phyloP scores from a whole-genome alignment of 73 alveolate genomes.

The Tetrahymena elliotti region DNA sequence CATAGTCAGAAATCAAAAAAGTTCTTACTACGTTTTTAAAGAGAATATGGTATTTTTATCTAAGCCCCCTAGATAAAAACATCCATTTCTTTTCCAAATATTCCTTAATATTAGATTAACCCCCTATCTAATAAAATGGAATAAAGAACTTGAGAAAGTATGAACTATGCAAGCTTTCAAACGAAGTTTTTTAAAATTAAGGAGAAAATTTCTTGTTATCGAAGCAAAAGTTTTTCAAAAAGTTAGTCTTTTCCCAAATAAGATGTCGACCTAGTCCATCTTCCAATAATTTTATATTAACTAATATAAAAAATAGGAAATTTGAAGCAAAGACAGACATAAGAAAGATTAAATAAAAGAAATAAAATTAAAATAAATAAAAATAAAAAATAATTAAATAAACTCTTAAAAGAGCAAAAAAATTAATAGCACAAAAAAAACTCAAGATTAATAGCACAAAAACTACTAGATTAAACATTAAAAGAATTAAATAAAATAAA shows the following conservation, averaged over 20 bases:
- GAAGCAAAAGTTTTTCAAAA: background rate
- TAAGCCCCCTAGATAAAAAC: background rate
- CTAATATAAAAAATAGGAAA: background rate
- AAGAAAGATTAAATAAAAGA: background rate
- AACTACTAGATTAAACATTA: background rate
- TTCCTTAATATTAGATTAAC: background rate
- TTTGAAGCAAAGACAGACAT: background rate
- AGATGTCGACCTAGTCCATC: constrained; percentile 1
- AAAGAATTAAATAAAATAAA: background rate
- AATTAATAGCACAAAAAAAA: background rate
- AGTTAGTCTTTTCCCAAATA: background rate
- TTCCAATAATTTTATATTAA: background rate
- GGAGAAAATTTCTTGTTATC: background rate
- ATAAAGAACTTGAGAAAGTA: background rate
- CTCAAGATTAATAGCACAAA: background rate
- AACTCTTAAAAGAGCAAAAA: background rate
- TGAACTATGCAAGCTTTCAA: background rate
- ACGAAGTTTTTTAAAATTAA: background rate
- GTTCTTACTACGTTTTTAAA: background rate
- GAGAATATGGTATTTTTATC: background rate
- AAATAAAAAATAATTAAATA: background rate
- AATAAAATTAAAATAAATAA: background rate
- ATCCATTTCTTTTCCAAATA: background rate
- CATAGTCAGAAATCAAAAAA: background rate
- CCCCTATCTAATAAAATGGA: background rate